Conservation (phyloP, 768 basidiomycete species). For the Hygrocybe coccinea region DNA sequence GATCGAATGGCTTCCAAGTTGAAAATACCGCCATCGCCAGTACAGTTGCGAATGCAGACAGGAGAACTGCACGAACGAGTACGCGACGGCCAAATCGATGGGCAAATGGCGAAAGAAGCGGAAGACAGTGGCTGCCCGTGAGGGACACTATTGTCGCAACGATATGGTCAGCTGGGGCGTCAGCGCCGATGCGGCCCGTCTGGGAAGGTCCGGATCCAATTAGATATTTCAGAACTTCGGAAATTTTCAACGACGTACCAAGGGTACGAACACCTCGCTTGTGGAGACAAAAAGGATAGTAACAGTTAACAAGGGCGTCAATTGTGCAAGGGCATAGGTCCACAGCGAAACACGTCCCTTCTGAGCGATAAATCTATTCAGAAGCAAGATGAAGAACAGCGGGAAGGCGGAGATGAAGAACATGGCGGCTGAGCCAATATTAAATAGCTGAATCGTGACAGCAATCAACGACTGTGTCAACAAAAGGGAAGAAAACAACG, state of each 20-base stretch:
- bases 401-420: slow-evolving; percentile 62
- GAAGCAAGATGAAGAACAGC: slow-evolving; percentile 49
- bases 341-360: slow-evolving; percentile 45
- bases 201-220: slow-evolving; percentile 23
- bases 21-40: slow-evolving; percentile 59
- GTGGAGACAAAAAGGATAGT: slow-evolving; percentile 54
- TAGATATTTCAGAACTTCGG: background rate
- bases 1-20: slow-evolving; percentile 63
- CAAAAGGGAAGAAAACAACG: slow-evolving; percentile 54
- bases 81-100: slow-evolving; percentile 57
- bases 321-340: slow-evolving; percentile 60
- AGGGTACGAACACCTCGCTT: slow-evolving; percentile 84
- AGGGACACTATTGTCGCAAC: slow-evolving; percentile 72
- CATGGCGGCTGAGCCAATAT: slow-evolving; percentile 72
- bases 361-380: slow-evolving; percentile 41
- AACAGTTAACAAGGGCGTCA: slow-evolving; percentile 52
- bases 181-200: slow-evolving; percentile 79
- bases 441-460: slow-evolving; percentile 54
- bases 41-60: slow-evolving; percentile 44
- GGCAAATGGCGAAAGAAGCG: slow-evolving; percentile 63
- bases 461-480: slow-evolving; percentile 57
- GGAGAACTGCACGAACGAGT: slow-evolving; percentile 37
- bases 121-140: slow-evolving; percentile 52
- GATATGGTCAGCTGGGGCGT: slow-evolving; percentile 84
- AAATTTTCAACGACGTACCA: slow-evolving; percentile 47